Percentiles rank a stretch among this genome's conserved stretches.
Evolutionary conservation across 2,329 filamentous ascomycete genomes (phyloP).

Genomic region (Epichloe scottii): DNA sequence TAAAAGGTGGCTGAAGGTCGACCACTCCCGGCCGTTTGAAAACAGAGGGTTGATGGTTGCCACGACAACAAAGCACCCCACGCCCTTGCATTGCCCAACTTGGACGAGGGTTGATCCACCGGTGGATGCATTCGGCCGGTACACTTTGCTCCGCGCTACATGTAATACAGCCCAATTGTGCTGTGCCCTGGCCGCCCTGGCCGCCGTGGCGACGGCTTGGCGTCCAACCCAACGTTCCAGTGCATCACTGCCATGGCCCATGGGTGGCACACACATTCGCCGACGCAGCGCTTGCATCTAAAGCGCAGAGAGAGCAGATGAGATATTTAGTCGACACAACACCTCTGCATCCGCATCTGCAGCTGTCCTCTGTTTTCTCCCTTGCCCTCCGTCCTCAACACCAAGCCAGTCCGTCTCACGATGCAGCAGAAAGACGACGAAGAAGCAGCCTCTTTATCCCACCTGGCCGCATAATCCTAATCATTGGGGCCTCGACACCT

Average conservation of each 20-base stretch:
- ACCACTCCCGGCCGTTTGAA: not conserved
- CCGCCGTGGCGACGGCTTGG: not conserved
- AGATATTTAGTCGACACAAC: not conserved
- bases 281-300: not conserved
- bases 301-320: not conserved
- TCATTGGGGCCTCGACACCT: conserved; percentile 2
- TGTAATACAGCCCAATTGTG: no score
- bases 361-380: not conserved
- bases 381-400: conserved; percentile 6
- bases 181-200: not conserved
- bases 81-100: not conserved
- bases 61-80: conserved; percentile 5
- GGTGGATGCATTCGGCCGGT: no score
- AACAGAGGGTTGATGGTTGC: conserved; percentile 13
- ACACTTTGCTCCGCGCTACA: no score
- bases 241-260: not conserved
- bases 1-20: not conserved
- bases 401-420: conserved; percentile 9
- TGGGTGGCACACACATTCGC: not conserved
- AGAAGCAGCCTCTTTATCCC: conserved; percentile 5
- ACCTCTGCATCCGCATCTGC: not conserved
- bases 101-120: no score
- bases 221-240: not conserved
- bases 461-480: conserved; percentile 2
- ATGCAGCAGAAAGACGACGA: conserved; percentile 10